Base-by-base conservation (phyloP, 164 flowering plant genomes). In the Piper longum region DNA sequence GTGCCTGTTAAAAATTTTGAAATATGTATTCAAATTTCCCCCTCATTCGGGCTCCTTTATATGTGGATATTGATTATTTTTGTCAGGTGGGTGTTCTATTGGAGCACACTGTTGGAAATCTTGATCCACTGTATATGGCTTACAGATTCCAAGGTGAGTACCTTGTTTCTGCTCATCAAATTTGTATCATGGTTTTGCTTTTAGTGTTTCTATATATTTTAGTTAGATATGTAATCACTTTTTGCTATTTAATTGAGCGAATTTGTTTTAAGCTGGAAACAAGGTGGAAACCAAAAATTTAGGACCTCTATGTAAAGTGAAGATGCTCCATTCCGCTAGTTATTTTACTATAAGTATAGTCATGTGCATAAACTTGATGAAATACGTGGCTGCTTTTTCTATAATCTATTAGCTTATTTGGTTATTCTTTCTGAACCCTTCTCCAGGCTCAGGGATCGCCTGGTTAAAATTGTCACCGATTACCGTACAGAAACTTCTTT, bases 51-150 rank as follows among this genome's bases (percentile, higher is more conserved):
- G 18, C n/a, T 16, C 39, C 6, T 1, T 56, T 60, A 14, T 2
- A 4, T 60, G 17, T 42, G 13, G 42, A 12, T n/a, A 57, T 7
- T 26, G 8, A 16, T 7, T 40, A 43, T 55, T 6, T 52, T 67
- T 77, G 61, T 63, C 83, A 95, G 97, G 99, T 95, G 41, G 96
- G 97, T 5, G 69, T 88, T 61, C 67, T 95, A 76, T 73, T 95
- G 78, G 99, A 91, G 80, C 97, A 95, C 79, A 95, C 99, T 61
- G 99, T 90, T 63, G 99, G 99, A 45, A 88, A 95, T 78, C 96
- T 95, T 62, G 97, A 95, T 76, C 97, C 97, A 39, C 83, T 95
- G 4, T 84, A 91, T 64, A 95, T 76, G 99, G 97, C 48, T 67
- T 91, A 73, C 86, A 79, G 71, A 95, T 95, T 70, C 99, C 99